Evolutionary conservation across 2,329 filamentous ascomycete genomes (phyloP), one percentile per base, ranked within the genome.

Genomic region (Coniochaeta sp.): DNA sequence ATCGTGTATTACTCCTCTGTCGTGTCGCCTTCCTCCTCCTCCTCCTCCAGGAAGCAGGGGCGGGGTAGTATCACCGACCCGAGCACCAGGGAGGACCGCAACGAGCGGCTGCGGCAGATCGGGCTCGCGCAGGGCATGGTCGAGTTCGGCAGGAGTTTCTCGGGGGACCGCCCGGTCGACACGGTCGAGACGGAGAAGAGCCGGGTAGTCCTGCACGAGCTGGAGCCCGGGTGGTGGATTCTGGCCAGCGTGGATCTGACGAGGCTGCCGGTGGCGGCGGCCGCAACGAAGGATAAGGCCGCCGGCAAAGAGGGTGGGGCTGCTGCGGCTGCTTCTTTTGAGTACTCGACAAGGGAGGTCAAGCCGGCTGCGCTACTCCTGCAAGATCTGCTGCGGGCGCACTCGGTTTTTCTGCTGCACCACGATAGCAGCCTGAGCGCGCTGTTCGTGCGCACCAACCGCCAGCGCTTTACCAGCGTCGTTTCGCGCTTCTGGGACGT

Each of bases 61-160:
- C 75, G 24, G 22, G 72, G 40, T 70, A 72, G 34, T 75, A 72
- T 57, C 76, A 75, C 60, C 75, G 74, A 31, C 72, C 77, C 43
- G 19, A 72, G 34, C 75, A 73, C 78, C 34, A 71, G 72, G 58
- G 64, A 90, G 65, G 86, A 92, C 69, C 85, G 87, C 70, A 95
- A 98, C 74, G 90, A 96, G 76, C 89, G 88, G 67, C 79, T 98
- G 68, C 85, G 95, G 65, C 93, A 97, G 79, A 92, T 99, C 71
- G 95, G 95, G 40, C 85, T 99, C 64, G 95, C 95, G 44, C 95
- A 99, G 77, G 95, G 93, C 71, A 96, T 98, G 89, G 89, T 96
- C 62, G 90, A 88, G 71, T 99, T 99, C 76, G 90, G 90, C 68
- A 89, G 87, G 70, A 93, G 87, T 68, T 99, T 99, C 74, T 89